Conservation (phyloP, 176 grass and related monocot genomes). For the Poa pratensis region DNA sequence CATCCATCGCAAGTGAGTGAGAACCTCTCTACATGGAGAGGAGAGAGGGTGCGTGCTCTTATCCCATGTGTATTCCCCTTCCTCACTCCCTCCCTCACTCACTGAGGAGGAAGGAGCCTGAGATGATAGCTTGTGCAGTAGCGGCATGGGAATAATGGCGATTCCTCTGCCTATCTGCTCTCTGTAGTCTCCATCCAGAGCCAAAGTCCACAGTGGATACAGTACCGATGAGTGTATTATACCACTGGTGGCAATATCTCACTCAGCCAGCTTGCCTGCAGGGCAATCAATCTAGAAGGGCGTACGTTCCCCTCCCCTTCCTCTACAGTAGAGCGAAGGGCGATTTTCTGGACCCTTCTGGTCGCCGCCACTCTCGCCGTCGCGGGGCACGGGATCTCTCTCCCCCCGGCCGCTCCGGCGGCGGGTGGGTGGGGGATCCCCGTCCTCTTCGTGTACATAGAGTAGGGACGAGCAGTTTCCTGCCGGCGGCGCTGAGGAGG, state of each 20-base stretch:
- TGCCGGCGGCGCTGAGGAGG: too few species aligned
- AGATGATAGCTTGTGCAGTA: slow-evolving; percentile 2
- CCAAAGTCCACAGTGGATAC: slow-evolving; percentile 47
- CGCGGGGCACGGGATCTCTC: too few species aligned
- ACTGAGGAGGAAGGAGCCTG: not conserved
- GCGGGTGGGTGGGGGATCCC: too few species aligned
- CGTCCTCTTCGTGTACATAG: too few species aligned
- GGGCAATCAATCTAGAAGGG: too few species aligned
- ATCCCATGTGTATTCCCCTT: slow-evolving; percentile 13
- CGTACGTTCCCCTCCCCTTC: too few species aligned
- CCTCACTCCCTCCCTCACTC: not conserved
- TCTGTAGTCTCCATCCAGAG: slow-evolving; percentile 56
- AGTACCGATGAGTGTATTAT: not conserved
- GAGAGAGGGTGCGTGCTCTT: slow-evolving; percentile 17
- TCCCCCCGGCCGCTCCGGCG: too few species aligned
- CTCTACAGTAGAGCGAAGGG: too few species aligned
- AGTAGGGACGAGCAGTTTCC: too few species aligned
- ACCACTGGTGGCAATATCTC: slow-evolving; percentile 44
- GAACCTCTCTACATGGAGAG: slow-evolving; percentile 36
- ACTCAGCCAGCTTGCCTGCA: slow-evolving; percentile 20
- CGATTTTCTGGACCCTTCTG: too few species aligned
- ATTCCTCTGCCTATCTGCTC: slow-evolving; percentile 50
- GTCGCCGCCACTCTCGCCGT: too few species aligned
- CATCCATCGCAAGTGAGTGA: slow-evolving; percentile 37
- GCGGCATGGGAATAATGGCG: slow-evolving; percentile 49